phyloP scores from a whole-genome alignment of 2,329 filamentous ascomycete genomes.

The Madurella mycetomatis region DNA sequence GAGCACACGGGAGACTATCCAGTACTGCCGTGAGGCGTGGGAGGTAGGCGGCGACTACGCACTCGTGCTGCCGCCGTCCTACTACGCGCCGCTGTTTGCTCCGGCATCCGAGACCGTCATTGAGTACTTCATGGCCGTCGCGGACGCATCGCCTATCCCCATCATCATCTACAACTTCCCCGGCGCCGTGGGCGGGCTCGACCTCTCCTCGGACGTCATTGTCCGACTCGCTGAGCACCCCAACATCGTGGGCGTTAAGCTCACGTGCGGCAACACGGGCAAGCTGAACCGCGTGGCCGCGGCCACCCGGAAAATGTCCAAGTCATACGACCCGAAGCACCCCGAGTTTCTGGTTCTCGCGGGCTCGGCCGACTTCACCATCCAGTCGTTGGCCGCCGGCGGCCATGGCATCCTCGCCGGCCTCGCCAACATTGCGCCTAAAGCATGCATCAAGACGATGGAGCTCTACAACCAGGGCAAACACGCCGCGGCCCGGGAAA shows the following conservation, averaged over 20 bases:
- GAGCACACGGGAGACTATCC: constrained; percentile 68
- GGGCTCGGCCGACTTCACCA: constrained; percentile 67
- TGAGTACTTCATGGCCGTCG: constrained; percentile 63
- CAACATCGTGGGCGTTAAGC: constrained; percentile 65
- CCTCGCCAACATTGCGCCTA: constrained; percentile 67
- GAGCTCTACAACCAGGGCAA: constrained; percentile 57
- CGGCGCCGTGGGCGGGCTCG: constrained; percentile 58
- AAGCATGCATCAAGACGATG: constrained; percentile 57
- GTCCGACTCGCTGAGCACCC: constrained; percentile 55
- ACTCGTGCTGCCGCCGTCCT: constrained; percentile 70
- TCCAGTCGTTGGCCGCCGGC: constrained; percentile 64
- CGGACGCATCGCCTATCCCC: constrained; percentile 58
- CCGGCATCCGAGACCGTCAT: constrained; percentile 57
- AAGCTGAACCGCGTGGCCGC: constrained; percentile 62
- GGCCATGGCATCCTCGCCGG: constrained; percentile 69
- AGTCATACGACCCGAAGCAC: constrained; percentile 30
- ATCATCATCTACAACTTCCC: constrained; percentile 68
- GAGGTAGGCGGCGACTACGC: constrained; percentile 69
- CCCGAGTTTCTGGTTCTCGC: constrained; percentile 65
- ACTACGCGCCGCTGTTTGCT: constrained; percentile 66
- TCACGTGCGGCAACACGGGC: constrained; percentile 67
- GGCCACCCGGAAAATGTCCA: constrained; percentile 45
- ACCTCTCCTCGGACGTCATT: constrained; percentile 60
- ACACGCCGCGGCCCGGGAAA: constrained; percentile 53
- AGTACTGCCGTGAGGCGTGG: constrained; percentile 64